Evolutionary conservation across 495 filamentous ascomycete genomes (phyloP), one percentile per base, ranked within the genome.

Genomic region (Penicillium ochrochloron): DNA sequence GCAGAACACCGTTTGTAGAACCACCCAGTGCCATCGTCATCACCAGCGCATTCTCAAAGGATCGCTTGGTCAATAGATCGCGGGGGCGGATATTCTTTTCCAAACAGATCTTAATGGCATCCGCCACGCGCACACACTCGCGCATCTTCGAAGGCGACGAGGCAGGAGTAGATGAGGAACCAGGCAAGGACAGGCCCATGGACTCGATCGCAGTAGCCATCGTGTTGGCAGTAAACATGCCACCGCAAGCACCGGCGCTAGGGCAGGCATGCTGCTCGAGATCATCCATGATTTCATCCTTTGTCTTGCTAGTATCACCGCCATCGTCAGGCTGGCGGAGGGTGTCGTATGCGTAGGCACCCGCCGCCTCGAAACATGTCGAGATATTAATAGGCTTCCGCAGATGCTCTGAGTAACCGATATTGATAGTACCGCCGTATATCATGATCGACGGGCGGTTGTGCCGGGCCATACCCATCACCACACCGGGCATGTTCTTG

Each of bases 181-280:
- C 94, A 0, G 95, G 94, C 17, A 97, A 83, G 3, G 88, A 88
- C 25, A 99, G 83, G 58, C 95, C 95, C 92, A 99, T 96, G 9
- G 93, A 91, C 76, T 99, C 95, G 66, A 99, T 93, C 15, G 93
- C 93, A 0, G 93, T 96, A 6, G 92, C 91, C 94, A 99, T 97
- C 2, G 95, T 97, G 75, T 99, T 99, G 60, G 95, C 95, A 3
- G 95, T 99, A 86, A 92, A 99, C 88, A 89, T 99, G 54, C 95
- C 95, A 66, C 95, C 95, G 70, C 95, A 99, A n/a, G 93, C 94
- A 35, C 94, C 94, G 15, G 91, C 88, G 15, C 92, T 93, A 27
- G 95, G 95, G 75, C 95, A 97, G 5, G 94, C 88, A 66, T 97
- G 82, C 51, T 82, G 83, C 76, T 96, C 91, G 35, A 99, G 83